phyloP scores from a whole-genome alignment of 2,329 filamentous ascomycete species.

The Diaporthe batatas region DNA sequence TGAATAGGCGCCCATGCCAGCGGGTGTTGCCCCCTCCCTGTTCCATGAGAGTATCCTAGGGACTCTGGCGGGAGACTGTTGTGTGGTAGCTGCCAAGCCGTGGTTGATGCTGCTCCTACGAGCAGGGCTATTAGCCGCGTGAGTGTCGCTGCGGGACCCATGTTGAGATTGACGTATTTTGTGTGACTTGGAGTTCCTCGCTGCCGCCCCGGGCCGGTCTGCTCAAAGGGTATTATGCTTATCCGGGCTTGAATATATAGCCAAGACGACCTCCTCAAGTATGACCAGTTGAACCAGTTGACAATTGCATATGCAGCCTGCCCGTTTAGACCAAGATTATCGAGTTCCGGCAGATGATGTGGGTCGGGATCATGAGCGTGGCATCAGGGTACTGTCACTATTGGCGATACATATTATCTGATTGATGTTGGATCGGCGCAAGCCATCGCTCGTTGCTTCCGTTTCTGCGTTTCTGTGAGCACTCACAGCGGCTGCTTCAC shows the following conservation, averaged over 20 bases:
- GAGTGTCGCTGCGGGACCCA: slow-evolving; percentile 28
- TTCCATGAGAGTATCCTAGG: neutral
- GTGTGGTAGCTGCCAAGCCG: slow-evolving; percentile 37
- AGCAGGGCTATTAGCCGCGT: slow-evolving; percentile 5
- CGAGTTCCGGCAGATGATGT: slow-evolving; percentile 8
- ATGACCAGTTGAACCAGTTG: neutral
- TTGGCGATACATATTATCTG: neutral
- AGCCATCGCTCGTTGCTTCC: neutral
- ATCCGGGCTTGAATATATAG: neutral
- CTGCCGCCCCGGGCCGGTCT: too few relatives aligned
- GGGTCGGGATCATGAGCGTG: neutral
- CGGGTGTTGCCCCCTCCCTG: slow-evolving; percentile 29
- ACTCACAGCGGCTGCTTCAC: neutral
- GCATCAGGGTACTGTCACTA: neutral
- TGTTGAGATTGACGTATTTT: neutral
- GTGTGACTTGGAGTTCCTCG: neutral
- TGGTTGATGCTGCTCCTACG: neutral
- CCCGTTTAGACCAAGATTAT: neutral
- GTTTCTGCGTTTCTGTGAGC: too few relatives aligned
- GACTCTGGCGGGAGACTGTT: slow-evolving; percentile 17
- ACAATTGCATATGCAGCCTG: neutral
- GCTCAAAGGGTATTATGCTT: neutral
- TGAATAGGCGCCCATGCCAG: slow-evolving; percentile 20
- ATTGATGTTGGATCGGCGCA: neutral
- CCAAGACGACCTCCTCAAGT: neutral